Conservation (phyloP, 75 land plant genomes). For the Gnetum montanum region DNA sequence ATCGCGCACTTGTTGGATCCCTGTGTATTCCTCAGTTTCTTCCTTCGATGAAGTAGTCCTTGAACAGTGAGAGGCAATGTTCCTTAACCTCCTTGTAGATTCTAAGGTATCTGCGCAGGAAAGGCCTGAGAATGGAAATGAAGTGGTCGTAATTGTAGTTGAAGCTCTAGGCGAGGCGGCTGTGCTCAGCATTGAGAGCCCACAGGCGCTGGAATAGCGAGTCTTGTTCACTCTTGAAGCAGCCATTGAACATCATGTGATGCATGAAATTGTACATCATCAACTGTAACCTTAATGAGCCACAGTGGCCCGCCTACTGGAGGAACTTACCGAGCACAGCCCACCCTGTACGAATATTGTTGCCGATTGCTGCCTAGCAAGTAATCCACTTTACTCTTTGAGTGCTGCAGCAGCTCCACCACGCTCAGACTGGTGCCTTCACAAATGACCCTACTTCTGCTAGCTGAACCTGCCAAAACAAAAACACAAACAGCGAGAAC, state of each 20-base stretch:
- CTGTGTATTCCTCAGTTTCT: slow-evolving; percentile 32
- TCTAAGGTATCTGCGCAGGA: slow-evolving; percentile 61
- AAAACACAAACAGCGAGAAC: no score
- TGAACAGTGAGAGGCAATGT: slow-evolving; percentile 56
- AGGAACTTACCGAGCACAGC: no score
- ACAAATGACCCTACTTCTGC: no score
- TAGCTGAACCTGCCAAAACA: no score
- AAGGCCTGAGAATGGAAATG: slow-evolving; percentile 81
- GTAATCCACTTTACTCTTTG: no score
- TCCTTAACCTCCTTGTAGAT: slow-evolving; percentile 60
- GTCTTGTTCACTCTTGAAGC: slow-evolving; percentile 66
- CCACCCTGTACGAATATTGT: no score
- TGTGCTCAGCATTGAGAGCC: slow-evolving; percentile 58
- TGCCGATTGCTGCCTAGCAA: no score
- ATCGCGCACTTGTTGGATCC: slow-evolving; percentile 58
- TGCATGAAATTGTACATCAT: slow-evolving; percentile 88
- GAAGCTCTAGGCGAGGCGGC: slow-evolving; percentile 77
- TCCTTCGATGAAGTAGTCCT: slow-evolving; percentile 55
- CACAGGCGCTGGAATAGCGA: slow-evolving; percentile 57
- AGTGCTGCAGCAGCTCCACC: no score
- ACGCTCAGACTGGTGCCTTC: no score
- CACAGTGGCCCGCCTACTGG: no score
- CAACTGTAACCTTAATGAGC: no score
- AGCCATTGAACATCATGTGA: slow-evolving; percentile 66
- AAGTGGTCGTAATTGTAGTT: slow-evolving; percentile 86